Evolutionary conservation across 257 asterid species (phyloP), one percentile per base, ranked within the genome.

Genomic region (Capsicum baccatum): DNA sequence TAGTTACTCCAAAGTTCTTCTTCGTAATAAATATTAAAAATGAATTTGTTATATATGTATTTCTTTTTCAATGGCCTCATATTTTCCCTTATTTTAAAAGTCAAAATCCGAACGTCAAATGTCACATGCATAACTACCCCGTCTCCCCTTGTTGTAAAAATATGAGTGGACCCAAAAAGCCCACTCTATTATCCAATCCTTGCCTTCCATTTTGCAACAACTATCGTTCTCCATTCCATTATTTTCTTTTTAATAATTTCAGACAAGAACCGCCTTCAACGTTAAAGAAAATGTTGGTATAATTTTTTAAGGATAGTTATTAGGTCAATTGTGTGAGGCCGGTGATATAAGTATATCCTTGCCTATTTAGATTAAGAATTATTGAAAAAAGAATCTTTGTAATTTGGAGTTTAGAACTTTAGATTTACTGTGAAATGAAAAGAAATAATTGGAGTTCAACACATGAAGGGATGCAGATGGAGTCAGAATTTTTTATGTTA

Each of bases 41-140:
- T 26, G 26, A 26, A 26, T 26, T 26, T 26, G 26, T 26, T 26
- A 26, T 26, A 26, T 26, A 26, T 26, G 26, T 26, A 26, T 26
- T 26, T 26, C 26, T 26, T 26, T 26, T 26, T 26, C 33, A 26
- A 62, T 64, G 57, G 39, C 76, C 33, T 17, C 60, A 12, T 47
- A 21, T 42, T 80, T 50, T 78, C 19, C 14, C 26, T 9, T 52
- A 55, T 55, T 42, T n/a, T 60, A 81, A 47, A 80, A 81, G 84
- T 81, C 84, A 54, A 76, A 21, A 12, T 13, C 26, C 47, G 21
- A 8, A 52, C 81, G 14, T 74, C 62, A 74, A 50, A 74, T 50
- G 80, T 74, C 62, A 76, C 81, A 76, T 52, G 81, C 81, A 50
- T 76, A 76, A 76, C 81, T 13, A 52, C 81, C 14, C 63, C 63